Evolutionary conservation across 2,329 filamentous ascomycete genomes (phyloP), one percentile per base, ranked within the genome.

Genomic region (Ophiostoma australiae): DNA sequence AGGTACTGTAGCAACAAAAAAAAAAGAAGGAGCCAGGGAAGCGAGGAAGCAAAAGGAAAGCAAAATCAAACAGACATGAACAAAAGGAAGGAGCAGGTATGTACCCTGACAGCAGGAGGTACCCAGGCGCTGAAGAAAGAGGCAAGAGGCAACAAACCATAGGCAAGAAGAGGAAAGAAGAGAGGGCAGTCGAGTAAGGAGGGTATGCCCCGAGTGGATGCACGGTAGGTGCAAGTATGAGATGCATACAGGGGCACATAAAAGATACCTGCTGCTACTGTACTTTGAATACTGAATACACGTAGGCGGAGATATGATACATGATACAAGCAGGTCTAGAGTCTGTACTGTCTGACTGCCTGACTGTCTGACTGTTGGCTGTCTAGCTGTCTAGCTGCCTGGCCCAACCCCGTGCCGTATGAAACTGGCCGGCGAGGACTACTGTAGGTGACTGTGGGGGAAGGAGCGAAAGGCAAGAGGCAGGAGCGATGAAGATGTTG

Each of bases 121-220:
- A 44, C 41, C 41, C 41, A 44, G 13, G 15, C 5, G 15, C 44
- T 20, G 4, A 37, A 10, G 33, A 65, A 20, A 10, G 31, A 65
- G 33, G 27, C 37, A 65, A 20, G 31, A 65, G 33, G 17, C 61
- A 35, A 11, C 11, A 55, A 2, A 4, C 31, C 4, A n/a, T 1
- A 15, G 7, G 11, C 27, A 2, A 7, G 61, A 65, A 35, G 20
- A 66, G 31, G 20, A 35, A 13, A 66, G 63, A 41, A 13, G 35
- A 23, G 35, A 23, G 33, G 33, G 31, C 33, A n/a, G 61, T 65
- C 17, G 61, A 65, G 61, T 33, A 65, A 65, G 61, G 61, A 65
- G 61, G 27, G 7, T n/a, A 39, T 65, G 61, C 31, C 61, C 61
- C 61, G 61, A 20, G 61, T 65, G 61, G 61, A 65, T n/a, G 61